Percentiles rank a stretch among this genome's conserved stretches.
Evolutionary conservation across 2,329 filamentous ascomycete genomes (phyloP).

Genomic region (Fusarium sacchari): DNA sequence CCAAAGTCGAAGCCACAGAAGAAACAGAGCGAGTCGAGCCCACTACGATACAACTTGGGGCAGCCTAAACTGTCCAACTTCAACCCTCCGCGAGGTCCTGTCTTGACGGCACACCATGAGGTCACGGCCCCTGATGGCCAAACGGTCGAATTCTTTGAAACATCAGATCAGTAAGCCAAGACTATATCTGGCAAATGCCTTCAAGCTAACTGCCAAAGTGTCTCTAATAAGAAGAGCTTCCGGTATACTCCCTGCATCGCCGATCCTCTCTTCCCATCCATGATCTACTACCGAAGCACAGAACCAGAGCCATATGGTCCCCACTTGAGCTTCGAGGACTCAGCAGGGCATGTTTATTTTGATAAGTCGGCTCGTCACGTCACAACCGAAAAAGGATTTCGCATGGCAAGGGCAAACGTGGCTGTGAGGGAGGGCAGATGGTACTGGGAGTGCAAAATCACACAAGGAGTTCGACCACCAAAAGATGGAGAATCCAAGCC

Average conservation of each 20-base stretch:
- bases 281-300: conserved; percentile 87
- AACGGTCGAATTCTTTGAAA: conserved; percentile 68
- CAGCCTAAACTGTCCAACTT: conserved; percentile 71
- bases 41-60: conserved; percentile 71
- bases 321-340: conserved; percentile 92
- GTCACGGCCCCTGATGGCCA: conserved; percentile 60
- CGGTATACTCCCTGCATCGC: conserved; percentile 92
- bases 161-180: conserved; percentile 68
- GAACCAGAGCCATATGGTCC: conserved; percentile 86
- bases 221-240: conserved; percentile 77
- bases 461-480: conserved; percentile 70
- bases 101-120: conserved; percentile 66
- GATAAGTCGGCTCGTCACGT: conserved; percentile 79
- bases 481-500: conserved; percentile 56
- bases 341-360: conserved; percentile 85
- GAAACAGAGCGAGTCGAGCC: conserved; percentile 58
- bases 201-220: conserved; percentile 50
- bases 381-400: conserved; percentile 91
- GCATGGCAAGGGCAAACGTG: conserved; percentile 90
- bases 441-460: conserved; percentile 94
- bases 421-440: conserved; percentile 88
- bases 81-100: conserved; percentile 65
- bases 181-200: neutral
- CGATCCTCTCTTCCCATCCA: conserved; percentile 86
- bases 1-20: conserved; percentile 46